phyloP scores from a whole-genome alignment of 768 basidiomycete species.

The Tylopilus subfusipes region DNA sequence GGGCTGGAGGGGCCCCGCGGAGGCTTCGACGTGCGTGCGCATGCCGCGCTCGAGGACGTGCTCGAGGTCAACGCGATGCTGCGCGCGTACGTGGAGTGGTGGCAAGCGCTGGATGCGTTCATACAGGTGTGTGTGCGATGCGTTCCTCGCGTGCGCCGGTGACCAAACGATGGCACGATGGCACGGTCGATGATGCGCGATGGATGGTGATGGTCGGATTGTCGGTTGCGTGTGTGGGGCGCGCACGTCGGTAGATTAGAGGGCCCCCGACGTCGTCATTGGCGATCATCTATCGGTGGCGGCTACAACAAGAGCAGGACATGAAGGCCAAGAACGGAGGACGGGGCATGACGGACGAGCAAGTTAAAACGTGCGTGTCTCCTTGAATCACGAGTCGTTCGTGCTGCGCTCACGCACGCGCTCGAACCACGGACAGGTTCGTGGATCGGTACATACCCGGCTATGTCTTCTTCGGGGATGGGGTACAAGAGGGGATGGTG shows the following conservation, averaged over 20 bases:
- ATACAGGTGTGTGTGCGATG: slow-evolving; percentile 48
- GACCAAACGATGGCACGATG: too few relatives aligned
- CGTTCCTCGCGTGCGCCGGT: too few relatives aligned
- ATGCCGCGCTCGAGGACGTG: slow-evolving; percentile 51
- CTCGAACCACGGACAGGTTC: slow-evolving; percentile 47
- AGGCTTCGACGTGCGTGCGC: slow-evolving; percentile 32
- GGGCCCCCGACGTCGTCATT: slow-evolving; percentile 36
- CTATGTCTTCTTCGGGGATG: slow-evolving; percentile 81
- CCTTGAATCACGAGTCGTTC: background rate
- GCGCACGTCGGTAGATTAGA: slow-evolving; percentile 37
- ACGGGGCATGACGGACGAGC: slow-evolving; percentile 79
- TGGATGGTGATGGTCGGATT: too few relatives aligned
- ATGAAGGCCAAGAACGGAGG: slow-evolving; percentile 89
- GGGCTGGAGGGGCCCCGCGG: background rate
- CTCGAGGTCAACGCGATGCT: slow-evolving; percentile 62
- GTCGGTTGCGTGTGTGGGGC: too few relatives aligned
- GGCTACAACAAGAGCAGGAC: slow-evolving; percentile 81
- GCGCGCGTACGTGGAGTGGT: slow-evolving; percentile 58
- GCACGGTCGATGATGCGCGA: too few relatives aligned
- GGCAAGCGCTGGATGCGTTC: slow-evolving; percentile 68
- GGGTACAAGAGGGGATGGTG: slow-evolving; percentile 39
- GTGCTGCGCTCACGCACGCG: background rate
- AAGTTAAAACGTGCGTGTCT: slow-evolving; percentile 53
- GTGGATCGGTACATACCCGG: slow-evolving; percentile 93
- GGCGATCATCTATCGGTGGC: slow-evolving; percentile 78